phyloP scores from a whole-genome alignment of 75 land plant genomes.

The Cupressus sempervirens region DNA sequence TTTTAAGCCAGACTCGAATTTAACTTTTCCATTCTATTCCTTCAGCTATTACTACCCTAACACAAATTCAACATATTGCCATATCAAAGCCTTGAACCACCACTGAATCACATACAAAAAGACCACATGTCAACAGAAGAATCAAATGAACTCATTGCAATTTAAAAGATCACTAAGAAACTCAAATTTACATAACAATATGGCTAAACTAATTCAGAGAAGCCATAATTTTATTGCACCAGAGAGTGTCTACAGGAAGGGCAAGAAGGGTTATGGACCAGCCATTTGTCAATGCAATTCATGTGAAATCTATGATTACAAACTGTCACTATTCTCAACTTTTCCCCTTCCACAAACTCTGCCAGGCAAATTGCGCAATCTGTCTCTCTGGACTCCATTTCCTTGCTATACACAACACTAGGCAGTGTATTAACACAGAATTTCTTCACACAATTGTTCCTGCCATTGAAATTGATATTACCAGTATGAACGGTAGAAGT shows the following conservation, averaged over 20 bases:
- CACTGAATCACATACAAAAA: too few relatives aligned
- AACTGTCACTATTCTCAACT: constrained; percentile 3
- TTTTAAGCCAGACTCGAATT: too few relatives aligned
- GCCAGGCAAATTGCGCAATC: constrained; percentile 20
- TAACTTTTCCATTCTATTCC: too few relatives aligned
- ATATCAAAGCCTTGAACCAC: too few relatives aligned
- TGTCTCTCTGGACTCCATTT: too few relatives aligned
- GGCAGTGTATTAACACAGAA: constrained; percentile 12
- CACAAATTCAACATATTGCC: too few relatives aligned
- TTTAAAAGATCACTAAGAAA: too few relatives aligned
- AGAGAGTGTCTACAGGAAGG: constrained; percentile 14
- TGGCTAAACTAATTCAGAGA: too few relatives aligned
- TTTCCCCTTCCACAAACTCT: constrained; percentile 16
- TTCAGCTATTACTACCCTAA: too few relatives aligned
- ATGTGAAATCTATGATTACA: constrained; percentile 18
- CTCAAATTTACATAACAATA: too few relatives aligned
- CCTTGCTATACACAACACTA: neutral
- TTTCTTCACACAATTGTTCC: constrained; percentile 10
- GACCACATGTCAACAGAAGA: too few relatives aligned
- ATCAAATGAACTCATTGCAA: too few relatives aligned
- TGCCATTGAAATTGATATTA: neutral
- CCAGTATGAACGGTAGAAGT: neutral
- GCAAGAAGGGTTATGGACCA: constrained; percentile 10
- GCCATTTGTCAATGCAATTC: constrained; percentile 17
- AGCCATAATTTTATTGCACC: neutral